A percentile compares a stretch with the other conserved stretches of the same genome.
phyloP scores from a whole-genome alignment of 495 filamentous ascomycete genomes.

The Tuber melanosporum region DNA sequence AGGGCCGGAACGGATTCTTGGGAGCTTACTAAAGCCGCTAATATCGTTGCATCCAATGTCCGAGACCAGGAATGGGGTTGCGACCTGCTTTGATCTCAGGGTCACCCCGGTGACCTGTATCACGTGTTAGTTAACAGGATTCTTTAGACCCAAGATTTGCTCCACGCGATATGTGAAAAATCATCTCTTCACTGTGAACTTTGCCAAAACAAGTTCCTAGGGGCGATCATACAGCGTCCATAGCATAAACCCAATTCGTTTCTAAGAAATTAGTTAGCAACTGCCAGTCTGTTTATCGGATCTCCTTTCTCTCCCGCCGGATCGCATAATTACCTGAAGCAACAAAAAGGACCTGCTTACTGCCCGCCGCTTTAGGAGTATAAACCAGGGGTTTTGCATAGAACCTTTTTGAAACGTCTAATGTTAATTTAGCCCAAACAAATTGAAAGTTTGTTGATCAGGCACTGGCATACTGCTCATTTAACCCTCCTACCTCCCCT shows the following conservation, averaged over 20 bases:
- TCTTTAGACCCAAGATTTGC: neutral
- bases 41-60: slow-evolving; percentile 47
- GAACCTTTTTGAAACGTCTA: slow-evolving; percentile 26
- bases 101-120: slow-evolving; percentile 39
- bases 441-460: neutral
- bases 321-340: slow-evolving; percentile 40
- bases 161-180: neutral
- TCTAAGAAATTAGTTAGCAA: slow-evolving; percentile 22
- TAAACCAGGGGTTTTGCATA: slow-evolving; percentile 48
- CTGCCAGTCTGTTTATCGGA: slow-evolving; percentile 5
- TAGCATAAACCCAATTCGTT: slow-evolving; percentile 38
- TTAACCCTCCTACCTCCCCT: slow-evolving; percentile 4
- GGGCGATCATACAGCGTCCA: slow-evolving; percentile 39
- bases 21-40: slow-evolving; percentile 35
- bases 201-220: neutral
- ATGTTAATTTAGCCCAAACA: slow-evolving; percentile 4
- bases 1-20: slow-evolving; percentile 5
- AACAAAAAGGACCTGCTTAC: slow-evolving; percentile 44
- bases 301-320: neutral
- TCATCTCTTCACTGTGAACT: neutral
- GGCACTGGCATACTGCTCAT: slow-evolving; percentile 14
- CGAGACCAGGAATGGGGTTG: slow-evolving; percentile 42
- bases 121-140: slow-evolving; percentile 3
- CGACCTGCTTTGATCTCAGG: slow-evolving; percentile 40
- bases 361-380: slow-evolving; percentile 40